These are phyloP conservation scores for Fagopyrum tataricum DNA, from an alignment of 148 eudicot genomes.

Conservation along the genomic window DNA sequence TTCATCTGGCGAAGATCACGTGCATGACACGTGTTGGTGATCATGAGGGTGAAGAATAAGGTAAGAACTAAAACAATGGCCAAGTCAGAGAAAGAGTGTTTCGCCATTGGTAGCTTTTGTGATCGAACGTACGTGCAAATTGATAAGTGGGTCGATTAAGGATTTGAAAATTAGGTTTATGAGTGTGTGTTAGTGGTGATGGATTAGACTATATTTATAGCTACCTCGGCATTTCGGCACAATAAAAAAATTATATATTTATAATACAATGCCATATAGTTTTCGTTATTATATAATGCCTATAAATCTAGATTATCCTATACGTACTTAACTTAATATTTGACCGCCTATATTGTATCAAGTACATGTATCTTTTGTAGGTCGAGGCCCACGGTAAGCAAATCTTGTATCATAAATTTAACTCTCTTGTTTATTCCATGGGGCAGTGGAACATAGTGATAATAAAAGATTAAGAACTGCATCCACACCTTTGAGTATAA, in stretches of 20 bases:
- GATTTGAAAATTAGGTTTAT: neutral
- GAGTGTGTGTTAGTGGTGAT: neutral
- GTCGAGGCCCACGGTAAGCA: no score
- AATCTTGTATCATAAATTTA: no score
- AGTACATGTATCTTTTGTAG: no score
- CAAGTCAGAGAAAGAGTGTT: neutral
- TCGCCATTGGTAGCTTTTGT: conserved; percentile 10
- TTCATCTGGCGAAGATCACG: conserved; percentile 1
- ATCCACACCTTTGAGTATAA: no score
- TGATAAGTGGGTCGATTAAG: neutral
- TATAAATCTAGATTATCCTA: no score
- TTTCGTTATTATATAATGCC: no score
- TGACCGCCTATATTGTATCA: no score
- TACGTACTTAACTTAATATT: no score
- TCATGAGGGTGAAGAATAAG: neutral
- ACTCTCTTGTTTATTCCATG: no score
- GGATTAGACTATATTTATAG: neutral
- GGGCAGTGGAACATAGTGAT: no score
- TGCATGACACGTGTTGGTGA: conserved; percentile 3
- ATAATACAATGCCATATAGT: neutral
- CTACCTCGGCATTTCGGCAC: neutral
- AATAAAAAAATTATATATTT: neutral
- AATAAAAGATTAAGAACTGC: no score
- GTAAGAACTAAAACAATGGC: neutral
- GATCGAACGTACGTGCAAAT: neutral